Conservation (phyloP, 257 asterid species). For the Solanum pennellii region DNA sequence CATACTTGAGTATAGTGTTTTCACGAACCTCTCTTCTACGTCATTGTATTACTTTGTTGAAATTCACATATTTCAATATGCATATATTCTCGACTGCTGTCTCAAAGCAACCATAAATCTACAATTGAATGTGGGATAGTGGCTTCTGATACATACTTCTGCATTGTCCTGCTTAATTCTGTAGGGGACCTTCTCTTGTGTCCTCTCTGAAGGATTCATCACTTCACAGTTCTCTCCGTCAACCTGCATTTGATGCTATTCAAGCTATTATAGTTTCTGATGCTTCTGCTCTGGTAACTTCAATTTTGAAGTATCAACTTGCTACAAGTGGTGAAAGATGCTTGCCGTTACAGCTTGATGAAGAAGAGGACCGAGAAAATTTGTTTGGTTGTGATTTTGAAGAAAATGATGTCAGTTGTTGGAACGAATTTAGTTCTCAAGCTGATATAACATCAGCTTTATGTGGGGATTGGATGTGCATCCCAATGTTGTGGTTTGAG, state of each 20-base stretch:
- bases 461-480: slow-evolving; percentile 87
- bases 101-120: background rate
- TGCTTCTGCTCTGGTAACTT: slow-evolving; percentile 73
- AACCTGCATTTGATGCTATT: slow-evolving; percentile 90
- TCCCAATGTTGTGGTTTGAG: slow-evolving; percentile 95
- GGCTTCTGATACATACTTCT: background rate
- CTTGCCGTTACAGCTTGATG: slow-evolving; percentile 22
- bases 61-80: background rate
- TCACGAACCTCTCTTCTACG: background rate
- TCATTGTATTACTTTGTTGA: background rate
- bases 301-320: slow-evolving; percentile 42
- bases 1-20: background rate
- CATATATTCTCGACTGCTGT: background rate
- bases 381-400: slow-evolving; percentile 27
- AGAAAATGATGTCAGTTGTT: slow-evolving; percentile 56
- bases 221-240: slow-evolving; percentile 79
- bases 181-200: slow-evolving; percentile 92
- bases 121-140: background rate
- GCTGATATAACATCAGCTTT: slow-evolving; percentile 47
- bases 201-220: slow-evolving; percentile 70
- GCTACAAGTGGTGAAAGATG: slow-evolving; percentile 40
- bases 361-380: slow-evolving; percentile 53
- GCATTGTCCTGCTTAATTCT: background rate
- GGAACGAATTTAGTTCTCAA: slow-evolving; percentile 71
- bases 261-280: slow-evolving; percentile 75